Percentiles rank a stretch among this genome's conserved stretches.
Evolutionary conservation across 2,329 filamentous ascomycete genomes (phyloP).

Genomic region (Alternaria gansuensis): DNA sequence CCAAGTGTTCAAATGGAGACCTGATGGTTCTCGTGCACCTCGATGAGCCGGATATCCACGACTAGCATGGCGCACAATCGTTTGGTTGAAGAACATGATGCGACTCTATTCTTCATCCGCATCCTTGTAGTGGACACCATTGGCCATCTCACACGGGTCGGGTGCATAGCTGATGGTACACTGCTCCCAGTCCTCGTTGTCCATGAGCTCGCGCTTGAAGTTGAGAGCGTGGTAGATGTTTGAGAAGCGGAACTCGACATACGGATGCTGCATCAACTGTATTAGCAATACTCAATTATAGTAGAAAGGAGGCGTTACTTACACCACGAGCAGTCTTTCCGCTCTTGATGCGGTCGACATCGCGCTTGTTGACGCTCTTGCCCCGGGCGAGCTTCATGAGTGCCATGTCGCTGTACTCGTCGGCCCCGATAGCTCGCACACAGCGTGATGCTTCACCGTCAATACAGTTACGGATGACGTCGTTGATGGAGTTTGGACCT

Average conservation of each 20-base stretch:
- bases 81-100: not conserved
- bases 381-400: conserved; percentile 53
- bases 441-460: conserved; percentile 57
- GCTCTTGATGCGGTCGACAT: conserved; percentile 58
- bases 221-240: conserved; percentile 58
- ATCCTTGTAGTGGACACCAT: conserved; percentile 42
- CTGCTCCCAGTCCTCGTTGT: conserved; percentile 58
- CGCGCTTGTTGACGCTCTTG: conserved; percentile 49
- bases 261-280: conserved; percentile 48
- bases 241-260: conserved; percentile 60
- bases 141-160: conserved; percentile 54
- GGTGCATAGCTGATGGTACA: conserved; percentile 55
- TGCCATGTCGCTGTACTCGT: conserved; percentile 51
- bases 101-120: conserved; percentile 21
- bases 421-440: conserved; percentile 55
- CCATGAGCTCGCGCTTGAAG: conserved; percentile 55
- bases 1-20: not conserved
- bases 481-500: conserved; percentile 49
- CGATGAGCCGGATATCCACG: not conserved
- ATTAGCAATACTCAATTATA: conserved; percentile 19
- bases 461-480: conserved; percentile 54
- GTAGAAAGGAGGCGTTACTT: conserved; percentile 31
- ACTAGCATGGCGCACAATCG: not conserved
- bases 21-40: not conserved
- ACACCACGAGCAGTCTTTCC: conserved; percentile 54